phyloP scores from a whole-genome alignment of 2,329 filamentous ascomycete species.

The Aspergillus unguis region DNA sequence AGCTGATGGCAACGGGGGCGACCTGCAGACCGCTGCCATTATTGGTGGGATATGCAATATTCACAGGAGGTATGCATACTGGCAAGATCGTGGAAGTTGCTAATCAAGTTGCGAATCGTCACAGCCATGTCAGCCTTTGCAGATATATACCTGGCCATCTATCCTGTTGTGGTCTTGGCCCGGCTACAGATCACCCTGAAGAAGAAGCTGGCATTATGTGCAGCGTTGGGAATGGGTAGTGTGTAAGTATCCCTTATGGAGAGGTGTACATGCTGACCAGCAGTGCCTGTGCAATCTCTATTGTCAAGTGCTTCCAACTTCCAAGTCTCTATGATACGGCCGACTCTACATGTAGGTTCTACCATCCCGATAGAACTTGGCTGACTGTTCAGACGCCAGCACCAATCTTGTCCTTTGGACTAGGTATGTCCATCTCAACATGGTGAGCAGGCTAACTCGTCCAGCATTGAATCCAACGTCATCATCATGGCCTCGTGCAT shows the following conservation, averaged over 20 bases:
- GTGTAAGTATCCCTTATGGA: slow-evolving; percentile 20
- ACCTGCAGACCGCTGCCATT: slow-evolving; percentile 37
- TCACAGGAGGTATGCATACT: slow-evolving; percentile 33
- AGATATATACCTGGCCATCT: slow-evolving; percentile 35
- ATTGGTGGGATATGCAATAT: slow-evolving; percentile 42
- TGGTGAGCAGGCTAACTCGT: not conserved
- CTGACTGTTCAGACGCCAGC: slow-evolving; percentile 29
- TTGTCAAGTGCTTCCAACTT: slow-evolving; percentile 34
- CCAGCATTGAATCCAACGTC: slow-evolving; percentile 32
- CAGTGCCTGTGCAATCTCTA: slow-evolving; percentile 32
- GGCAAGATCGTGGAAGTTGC: too few species aligned
- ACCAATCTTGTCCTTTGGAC: slow-evolving; percentile 48
- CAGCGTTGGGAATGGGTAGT: slow-evolving; percentile 29
- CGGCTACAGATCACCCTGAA: slow-evolving; percentile 30
- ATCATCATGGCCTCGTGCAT: slow-evolving; percentile 37
- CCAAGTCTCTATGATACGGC: slow-evolving; percentile 23
- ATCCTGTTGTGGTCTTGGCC: slow-evolving; percentile 30
- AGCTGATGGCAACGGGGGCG: slow-evolving; percentile 22
- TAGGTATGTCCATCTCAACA: slow-evolving; percentile 26
- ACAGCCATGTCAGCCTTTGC: slow-evolving; percentile 30
- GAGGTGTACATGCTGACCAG: not conserved
- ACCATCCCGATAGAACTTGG: not conserved
- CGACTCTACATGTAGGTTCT: slow-evolving; percentile 29
- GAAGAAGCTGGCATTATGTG: slow-evolving; percentile 29
- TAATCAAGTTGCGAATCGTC: not conserved